Conservation (phyloP, 2,329 filamentous ascomycete species). For the Colletotrichum echinochloae region DNA sequence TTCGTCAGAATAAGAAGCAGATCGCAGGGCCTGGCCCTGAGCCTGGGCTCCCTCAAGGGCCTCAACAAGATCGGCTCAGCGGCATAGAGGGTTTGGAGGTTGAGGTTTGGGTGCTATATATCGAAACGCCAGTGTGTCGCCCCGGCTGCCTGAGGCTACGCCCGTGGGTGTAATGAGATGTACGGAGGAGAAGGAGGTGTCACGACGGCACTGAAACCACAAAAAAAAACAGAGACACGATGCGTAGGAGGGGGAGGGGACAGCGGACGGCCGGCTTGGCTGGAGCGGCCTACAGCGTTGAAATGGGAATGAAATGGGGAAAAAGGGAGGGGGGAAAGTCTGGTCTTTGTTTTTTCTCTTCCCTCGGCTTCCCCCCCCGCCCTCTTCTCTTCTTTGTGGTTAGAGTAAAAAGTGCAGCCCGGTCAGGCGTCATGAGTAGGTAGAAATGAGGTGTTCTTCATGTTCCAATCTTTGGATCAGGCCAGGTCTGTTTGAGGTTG, state of each 20-base stretch:
- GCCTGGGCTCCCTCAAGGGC: slow-evolving; percentile 93
- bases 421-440: slow-evolving; percentile 42
- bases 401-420: slow-evolving; percentile 41
- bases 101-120: slow-evolving; percentile 24
- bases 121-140: slow-evolving; percentile 25
- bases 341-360: slow-evolving; percentile 25
- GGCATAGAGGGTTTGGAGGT: slow-evolving; percentile 44
- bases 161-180: slow-evolving; percentile 29
- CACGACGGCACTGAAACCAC: not conserved
- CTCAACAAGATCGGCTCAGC: slow-evolving; percentile 80
- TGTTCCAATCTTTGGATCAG: slow-evolving; percentile 11
- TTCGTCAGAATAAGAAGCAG: slow-evolving; percentile 98
- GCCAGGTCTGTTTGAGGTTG: not conserved
- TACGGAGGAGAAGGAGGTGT: not conserved
- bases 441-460: slow-evolving; percentile 41
- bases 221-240: slow-evolving; percentile 8
- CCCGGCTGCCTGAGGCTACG: slow-evolving; percentile 14
- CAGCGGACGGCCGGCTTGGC: slow-evolving; percentile 6
- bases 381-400: slow-evolving; percentile 18
- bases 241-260: not conserved
- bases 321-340: not conserved
- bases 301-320: slow-evolving; percentile 30
- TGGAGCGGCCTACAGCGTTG: slow-evolving; percentile 20
- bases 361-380: slow-evolving; percentile 5
- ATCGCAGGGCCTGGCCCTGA: slow-evolving; percentile 93